Evolutionary conservation across 1,284 basidiomycete species (phyloP).

Genomic region (Apiotrichum akiyoshidainum): DNA sequence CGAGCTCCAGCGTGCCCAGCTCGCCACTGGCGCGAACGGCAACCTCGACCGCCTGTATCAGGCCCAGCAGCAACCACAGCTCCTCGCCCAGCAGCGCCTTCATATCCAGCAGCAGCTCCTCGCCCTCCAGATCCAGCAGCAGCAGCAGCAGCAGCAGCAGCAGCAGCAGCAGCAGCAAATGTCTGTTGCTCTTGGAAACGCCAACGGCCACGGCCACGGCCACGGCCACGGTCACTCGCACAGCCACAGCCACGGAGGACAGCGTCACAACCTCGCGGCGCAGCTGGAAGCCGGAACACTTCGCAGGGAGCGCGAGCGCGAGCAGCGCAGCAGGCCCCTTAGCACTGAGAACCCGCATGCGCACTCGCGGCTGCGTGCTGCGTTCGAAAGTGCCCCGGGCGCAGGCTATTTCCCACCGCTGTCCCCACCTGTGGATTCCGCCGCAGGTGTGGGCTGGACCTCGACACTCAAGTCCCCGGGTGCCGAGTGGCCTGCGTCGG

Average conservation of each 20-base stretch:
- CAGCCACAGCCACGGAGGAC: constrained; percentile 10
- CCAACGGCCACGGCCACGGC: constrained; percentile 14
- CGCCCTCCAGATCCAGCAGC: constrained; percentile 18
- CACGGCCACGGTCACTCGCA: constrained; percentile 16
- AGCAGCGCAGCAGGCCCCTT: constrained; percentile 12
- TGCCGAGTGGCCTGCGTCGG: constrained; percentile 10
- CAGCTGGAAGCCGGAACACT: constrained; percentile 29
- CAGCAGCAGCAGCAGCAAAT: not conserved
- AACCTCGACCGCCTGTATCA: constrained; percentile 13
- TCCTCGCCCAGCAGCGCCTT: constrained; percentile 16
- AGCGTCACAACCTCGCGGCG: constrained; percentile 26
- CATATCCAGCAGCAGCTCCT: constrained; percentile 4
- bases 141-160: constrained; percentile 16
- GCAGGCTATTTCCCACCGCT: constrained; percentile 15
- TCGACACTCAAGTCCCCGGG: constrained; percentile 6
- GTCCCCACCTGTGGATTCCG: constrained; percentile 18
- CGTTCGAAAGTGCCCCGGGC: constrained; percentile 29
- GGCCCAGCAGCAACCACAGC: constrained; percentile 22
- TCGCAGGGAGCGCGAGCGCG: constrained; percentile 20
- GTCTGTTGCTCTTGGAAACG: constrained; percentile 6
- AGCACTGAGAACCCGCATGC: constrained; percentile 23
- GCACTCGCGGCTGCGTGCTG: constrained; percentile 20
- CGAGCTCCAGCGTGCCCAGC: constrained; percentile 28
- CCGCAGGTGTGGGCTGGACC: constrained; percentile 21
- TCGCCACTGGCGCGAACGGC: constrained; percentile 7